Base-by-base conservation (phyloP, 225 moss, liverwort and hornwort genomes). In the Physcomitrellopsis africana region DNA sequence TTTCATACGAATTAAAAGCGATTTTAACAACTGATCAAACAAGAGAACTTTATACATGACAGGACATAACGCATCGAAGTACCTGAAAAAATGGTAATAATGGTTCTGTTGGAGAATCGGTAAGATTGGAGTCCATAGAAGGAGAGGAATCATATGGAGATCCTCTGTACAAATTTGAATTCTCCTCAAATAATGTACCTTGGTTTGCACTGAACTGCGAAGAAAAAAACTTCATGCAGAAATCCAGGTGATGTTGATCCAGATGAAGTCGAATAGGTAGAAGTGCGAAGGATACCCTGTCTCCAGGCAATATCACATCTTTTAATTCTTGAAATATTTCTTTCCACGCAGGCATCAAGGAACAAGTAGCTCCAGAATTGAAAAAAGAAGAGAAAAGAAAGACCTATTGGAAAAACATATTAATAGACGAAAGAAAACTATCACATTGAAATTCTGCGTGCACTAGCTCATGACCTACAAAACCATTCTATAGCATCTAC, bases 21-120 rank as follows among this genome's bases (percentile, higher is more conserved):
- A 44, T 68, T 51, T 8, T 10, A 37, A 23, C 10, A 63, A 55
- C 10, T 22, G 42, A 75, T 71, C 49, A 69, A 46, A 60, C 37
- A 47, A 69, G 48, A 9, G 60, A 46, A 24, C 46, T 23, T 15
- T 32, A 60, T 13, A 12, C 23, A 63, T n/a, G 59, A 74, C 51
- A 52, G 20, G 51, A 59, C 49, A 55, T 7, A 80, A 59, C 19
- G 5, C 47, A 73, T 69, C 54, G 11, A 76, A 65, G 43, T 76
- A 96, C 96, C 94, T 96, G 96, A 47, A 97, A 97, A 70, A 90
- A 97, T 20, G 97, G 97, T 63, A 99, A 77, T 75, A 99, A 84
- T 67, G 89, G 93, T 54, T 94, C 97, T 64, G 91, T 93, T 16
- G 80, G 76, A 8, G 90, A 82, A 45, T 94, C 94, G 61, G 89